Base-by-base conservation (phyloP, 176 grass and related monocot genomes). In the Olyra latifolia region DNA sequence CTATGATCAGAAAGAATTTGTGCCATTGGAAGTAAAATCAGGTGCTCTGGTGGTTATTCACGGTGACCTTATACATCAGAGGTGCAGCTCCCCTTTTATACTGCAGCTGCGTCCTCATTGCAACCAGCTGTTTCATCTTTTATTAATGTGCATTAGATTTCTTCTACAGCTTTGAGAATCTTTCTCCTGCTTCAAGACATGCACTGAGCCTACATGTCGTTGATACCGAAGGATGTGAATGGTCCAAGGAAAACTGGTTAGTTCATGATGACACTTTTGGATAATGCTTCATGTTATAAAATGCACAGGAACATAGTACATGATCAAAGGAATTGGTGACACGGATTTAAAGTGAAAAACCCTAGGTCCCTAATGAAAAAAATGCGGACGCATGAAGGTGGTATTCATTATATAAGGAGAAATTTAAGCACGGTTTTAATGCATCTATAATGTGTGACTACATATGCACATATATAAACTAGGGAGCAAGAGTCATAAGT, bases 41-140 rank as follows among this genome's bases (percentile, higher is more conserved):
- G 96, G 96, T 75, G 82, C 81, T 84, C 84, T 98, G 27, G 95
- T 95, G 35, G 82, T 93, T 88, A 89, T 98, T 75, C 96, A 98
- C 66, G 92, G 96, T 23, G 85, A 98, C 61, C 96, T 98, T 76
- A 77, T 98, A 77, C 96, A 98, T 84, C 96, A 95, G 81, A 98
- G 96, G 96, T 95, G 62, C 45, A 57, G 8, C 22, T 65, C 29
- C 28, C 17, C 66, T 89, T n/a, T 62, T 78, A 39, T 70, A 66
- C 66, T 42, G 0, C 13, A 47, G 19, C 17, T 72, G 27, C 27
- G 71, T 76, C 54, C 28, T 11, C 14, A 1, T 66, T 83, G 22
- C 32, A 47, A 28, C 44, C 45, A 69, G 14, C 32, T 84, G 29
- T 74, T 61, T 75, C n/a, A 62, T 16, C 6, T 87, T 87, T 24